Evolutionary conservation across 2,329 filamentous ascomycete genomes (phyloP).

Genomic region (Arthrobotrys entomopaga): DNA sequence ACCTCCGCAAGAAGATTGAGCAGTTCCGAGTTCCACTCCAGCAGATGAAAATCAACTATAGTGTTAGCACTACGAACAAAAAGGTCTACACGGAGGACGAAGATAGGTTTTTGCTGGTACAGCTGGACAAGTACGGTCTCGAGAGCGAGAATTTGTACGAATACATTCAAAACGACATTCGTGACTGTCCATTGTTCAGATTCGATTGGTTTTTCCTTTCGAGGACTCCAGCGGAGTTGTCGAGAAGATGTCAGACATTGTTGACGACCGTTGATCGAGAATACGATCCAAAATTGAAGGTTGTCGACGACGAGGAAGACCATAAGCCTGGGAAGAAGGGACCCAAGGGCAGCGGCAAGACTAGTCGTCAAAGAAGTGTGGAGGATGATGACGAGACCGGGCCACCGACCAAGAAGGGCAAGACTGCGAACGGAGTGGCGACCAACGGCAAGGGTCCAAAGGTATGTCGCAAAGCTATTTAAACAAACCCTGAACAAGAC

Average conservation of each 20-base stretch:
- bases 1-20: constrained; percentile 92
- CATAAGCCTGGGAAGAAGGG: constrained; percentile 63
- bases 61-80: constrained; percentile 98
- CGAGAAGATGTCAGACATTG: constrained; percentile 89
- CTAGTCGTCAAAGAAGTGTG: constrained; percentile 68
- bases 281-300: constrained; percentile 76
- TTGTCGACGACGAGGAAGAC: constrained; percentile 67
- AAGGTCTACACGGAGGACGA: constrained; percentile 99
- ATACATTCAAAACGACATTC: constrained; percentile 94
- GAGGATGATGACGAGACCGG: constrained; percentile 81
- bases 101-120: constrained; percentile 91
- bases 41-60: constrained; percentile 98
- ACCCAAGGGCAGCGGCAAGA: constrained; percentile 75
- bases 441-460: constrained; percentile 57
- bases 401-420: constrained; percentile 86
- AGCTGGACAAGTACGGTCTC: constrained; percentile 90
- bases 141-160: constrained; percentile 92
- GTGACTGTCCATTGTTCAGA: constrained; percentile 90
- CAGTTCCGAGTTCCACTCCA: constrained; percentile 97
- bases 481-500: background rate
- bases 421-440: constrained; percentile 65
- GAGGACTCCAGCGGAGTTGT: constrained; percentile 90
- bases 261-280: constrained; percentile 94
- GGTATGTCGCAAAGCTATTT: constrained; percentile 56
- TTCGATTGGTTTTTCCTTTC: constrained; percentile 99